Evolutionary conservation across 228 moss, liverwort and hornwort genomes (phyloP), one percentile per base, ranked within the genome.

Genomic region (Sphagnum magellanicum): DNA sequence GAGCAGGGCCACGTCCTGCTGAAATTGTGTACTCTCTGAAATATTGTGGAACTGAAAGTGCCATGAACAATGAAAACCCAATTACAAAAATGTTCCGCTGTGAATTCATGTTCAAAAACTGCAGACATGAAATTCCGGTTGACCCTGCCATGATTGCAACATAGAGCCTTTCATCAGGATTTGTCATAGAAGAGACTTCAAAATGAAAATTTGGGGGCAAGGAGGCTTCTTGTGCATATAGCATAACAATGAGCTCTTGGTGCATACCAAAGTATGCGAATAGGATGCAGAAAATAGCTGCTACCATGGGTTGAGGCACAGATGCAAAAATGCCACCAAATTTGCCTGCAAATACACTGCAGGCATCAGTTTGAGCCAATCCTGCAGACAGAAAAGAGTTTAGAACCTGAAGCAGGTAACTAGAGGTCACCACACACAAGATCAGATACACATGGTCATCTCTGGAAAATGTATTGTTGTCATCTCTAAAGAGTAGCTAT

Each of bases 271-370:
- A 76, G 48, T 93, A 85, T 5, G 93, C 96, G 61, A 93, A 86
- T 64, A 93, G 74, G 53, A 93, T 68, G 75, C 96, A 96, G 50
- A 91, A 81, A n/a, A 93, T 74, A 12, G 88, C 91, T 12, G 88
- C 96, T 67, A 93, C 65, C 79, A 96, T 93, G 2, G 96, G 88
- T 48, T 88, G 48, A 9, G 93, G 96, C 16, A 93, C 81, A 16
- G 93, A 93, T 11, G 96, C 96, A 72, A 96, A 93, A 60, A 96
- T 81, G 7, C 89, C 96, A 59, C 96, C 93, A 59, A 96, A 96
- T 76, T 96, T 96, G 49, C 79, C 88, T 77, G 73, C 73, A 55
- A 5, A 15, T 14, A 16, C 9, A 47, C 55, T 4, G 50, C 32
- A 60, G 15, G 6, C 17, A 1, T 6, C 46, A 59, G 10, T 10